Conservation (phyloP, 2,329 filamentous ascomycete species). For the Sarocladiaceae sp. region DNA sequence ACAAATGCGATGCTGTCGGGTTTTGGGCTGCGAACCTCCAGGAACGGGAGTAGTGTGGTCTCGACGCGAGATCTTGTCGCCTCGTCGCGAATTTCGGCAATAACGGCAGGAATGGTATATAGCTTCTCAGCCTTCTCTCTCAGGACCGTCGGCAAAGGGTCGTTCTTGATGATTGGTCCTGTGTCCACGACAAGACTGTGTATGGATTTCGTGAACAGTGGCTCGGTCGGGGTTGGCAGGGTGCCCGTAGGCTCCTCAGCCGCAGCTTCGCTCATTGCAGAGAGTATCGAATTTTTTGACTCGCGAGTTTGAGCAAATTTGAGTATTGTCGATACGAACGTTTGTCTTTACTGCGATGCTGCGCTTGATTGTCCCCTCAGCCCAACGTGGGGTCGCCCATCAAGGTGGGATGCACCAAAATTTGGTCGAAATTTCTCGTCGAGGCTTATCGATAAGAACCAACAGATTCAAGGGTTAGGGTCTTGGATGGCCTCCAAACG, state of each 20-base stretch:
- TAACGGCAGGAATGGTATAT: slow-evolving; percentile 79
- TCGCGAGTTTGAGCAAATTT: not conserved
- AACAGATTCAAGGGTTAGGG: not conserved
- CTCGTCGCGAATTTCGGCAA: slow-evolving; percentile 84
- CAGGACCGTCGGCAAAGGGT: slow-evolving; percentile 78
- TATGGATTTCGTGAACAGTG: slow-evolving; percentile 55
- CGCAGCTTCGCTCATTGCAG: slow-evolving; percentile 1
- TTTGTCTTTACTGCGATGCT: no score
- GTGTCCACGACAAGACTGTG: slow-evolving; percentile 86
- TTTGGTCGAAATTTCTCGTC: not conserved
- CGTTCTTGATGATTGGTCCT: slow-evolving; percentile 90
- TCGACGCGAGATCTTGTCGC: slow-evolving; percentile 77
- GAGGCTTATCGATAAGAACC: not conserved
- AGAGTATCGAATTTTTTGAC: not conserved
- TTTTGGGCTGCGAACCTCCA: slow-evolving; percentile 70
- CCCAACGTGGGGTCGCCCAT: slow-evolving; percentile 8
- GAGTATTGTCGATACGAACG: no score
- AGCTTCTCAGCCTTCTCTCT: slow-evolving; percentile 71
- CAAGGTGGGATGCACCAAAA: slow-evolving; percentile 10
- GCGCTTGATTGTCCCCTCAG: not conserved
- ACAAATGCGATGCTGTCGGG: slow-evolving; percentile 76
- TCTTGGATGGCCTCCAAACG: no score
- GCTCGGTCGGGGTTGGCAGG: not conserved
- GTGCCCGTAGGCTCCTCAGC: slow-evolving; percentile 3
- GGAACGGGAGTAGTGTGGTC: slow-evolving; percentile 78